phyloP scores from a whole-genome alignment of 305 asterid genomes.

The Solanum hybrid region DNA sequence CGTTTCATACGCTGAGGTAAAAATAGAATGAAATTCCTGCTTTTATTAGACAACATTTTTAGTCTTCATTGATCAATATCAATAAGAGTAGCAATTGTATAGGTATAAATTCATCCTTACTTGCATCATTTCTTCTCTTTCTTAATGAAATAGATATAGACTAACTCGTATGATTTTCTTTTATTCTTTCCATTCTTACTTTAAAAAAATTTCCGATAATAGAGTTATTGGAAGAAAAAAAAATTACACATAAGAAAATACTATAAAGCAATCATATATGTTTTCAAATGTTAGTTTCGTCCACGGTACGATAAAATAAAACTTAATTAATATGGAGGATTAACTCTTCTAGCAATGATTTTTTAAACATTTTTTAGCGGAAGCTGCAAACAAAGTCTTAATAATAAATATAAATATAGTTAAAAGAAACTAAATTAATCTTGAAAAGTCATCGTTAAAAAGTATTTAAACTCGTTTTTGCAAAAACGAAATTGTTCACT shows the following conservation, averaged over 20 bases:
- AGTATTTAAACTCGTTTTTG: background rate
- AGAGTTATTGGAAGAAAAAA: background rate
- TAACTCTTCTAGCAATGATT: background rate
- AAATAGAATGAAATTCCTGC: background rate
- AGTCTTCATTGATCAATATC: background rate
- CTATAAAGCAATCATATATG: background rate
- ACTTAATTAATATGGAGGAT: background rate
- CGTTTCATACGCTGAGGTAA: background rate
- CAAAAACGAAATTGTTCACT: background rate
- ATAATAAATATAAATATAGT: background rate
- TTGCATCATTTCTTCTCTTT: background rate
- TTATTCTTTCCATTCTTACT: fast-evolving
- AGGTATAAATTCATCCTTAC: background rate
- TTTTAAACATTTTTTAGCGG: background rate
- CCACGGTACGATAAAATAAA: background rate
- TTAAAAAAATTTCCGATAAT: background rate
- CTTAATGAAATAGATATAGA: background rate
- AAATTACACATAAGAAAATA: background rate
- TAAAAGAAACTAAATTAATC: background rate
- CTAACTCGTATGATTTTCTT: background rate
- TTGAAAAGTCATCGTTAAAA: background rate
- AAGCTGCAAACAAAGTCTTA: background rate
- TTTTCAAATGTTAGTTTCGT: background rate
- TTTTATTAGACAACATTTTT: background rate
- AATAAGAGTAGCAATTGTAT: background rate